Percentiles rank a stretch among this genome's conserved stretches.
Evolutionary conservation across 192 early-diverging fungal genomes (phyloP).

Genomic region (Coemansia sp.): DNA sequence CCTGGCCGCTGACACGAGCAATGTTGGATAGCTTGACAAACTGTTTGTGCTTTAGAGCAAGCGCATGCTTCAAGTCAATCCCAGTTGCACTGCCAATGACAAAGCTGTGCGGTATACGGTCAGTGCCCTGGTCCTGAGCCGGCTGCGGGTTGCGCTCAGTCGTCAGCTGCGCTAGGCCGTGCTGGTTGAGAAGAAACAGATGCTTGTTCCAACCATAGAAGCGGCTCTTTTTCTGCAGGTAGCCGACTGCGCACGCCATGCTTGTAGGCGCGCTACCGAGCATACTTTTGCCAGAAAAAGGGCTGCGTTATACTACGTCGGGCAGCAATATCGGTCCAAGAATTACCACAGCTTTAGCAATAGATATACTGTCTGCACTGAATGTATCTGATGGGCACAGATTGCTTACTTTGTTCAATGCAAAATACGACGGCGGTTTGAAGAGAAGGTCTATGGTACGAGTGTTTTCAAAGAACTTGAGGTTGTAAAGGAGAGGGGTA

Average conservation of each 20-base stretch:
- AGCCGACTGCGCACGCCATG: conserved; percentile 12
- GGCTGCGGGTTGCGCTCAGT: conserved; percentile 14
- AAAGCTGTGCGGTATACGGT: background rate
- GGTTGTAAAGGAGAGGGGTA: background rate
- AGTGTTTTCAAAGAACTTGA: no score
- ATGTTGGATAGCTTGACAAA: conserved; percentile 14
- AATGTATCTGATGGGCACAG: no score
- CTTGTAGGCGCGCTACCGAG: background rate
- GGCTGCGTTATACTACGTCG: background rate
- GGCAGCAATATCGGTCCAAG: no score
- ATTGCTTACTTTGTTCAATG: no score
- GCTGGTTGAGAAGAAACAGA: conserved; percentile 22
- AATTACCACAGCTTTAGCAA: no score
- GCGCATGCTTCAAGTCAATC: conserved; percentile 4
- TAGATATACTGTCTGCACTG: no score
- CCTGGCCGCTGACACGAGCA: conserved; percentile 10
- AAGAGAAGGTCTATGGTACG: no score
- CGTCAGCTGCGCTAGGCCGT: conserved; percentile 16
- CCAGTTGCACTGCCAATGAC: conserved; percentile 25
- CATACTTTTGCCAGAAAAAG: conserved; percentile 2
- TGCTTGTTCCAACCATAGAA: conserved; percentile 46
- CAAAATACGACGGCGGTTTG: background rate
- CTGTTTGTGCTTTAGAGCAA: conserved; percentile 17
- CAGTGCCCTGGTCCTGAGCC: background rate
- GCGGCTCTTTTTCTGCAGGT: conserved; percentile 40